phyloP scores from a whole-genome alignment of 2,329 filamentous ascomycete genomes.

The Dactylellina leptospora region DNA sequence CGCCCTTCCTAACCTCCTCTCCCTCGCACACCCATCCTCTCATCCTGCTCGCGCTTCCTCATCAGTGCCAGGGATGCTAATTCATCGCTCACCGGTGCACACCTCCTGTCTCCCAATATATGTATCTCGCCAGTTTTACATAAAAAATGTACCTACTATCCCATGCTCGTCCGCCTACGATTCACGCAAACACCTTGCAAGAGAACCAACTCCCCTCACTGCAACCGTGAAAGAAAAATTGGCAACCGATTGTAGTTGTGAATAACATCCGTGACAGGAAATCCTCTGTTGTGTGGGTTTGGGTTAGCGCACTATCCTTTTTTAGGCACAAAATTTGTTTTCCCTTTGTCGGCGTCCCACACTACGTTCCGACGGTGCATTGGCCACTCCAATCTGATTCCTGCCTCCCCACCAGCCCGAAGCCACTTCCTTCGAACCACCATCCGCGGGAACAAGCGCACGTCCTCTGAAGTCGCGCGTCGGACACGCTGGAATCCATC shows the following conservation, averaged over 20 bases:
- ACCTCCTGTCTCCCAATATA: neutral
- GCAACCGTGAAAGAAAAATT: too few species aligned
- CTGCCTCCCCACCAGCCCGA: conserved; percentile 4
- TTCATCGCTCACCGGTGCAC: too few species aligned
- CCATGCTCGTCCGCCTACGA: neutral
- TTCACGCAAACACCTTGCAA: neutral
- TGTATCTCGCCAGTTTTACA: neutral
- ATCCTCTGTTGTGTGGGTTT: too few species aligned
- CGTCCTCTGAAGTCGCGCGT: neutral
- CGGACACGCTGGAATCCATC: conserved; percentile 3
- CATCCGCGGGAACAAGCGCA: neutral
- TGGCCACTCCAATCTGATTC: too few species aligned
- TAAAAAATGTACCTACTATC: conserved; percentile 15
- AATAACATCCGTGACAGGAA: too few species aligned
- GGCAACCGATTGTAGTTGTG: too few species aligned
- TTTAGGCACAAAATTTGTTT: too few species aligned
- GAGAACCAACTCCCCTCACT: too few species aligned
- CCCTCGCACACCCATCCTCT: neutral
- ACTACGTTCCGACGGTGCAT: too few species aligned
- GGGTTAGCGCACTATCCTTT: too few species aligned
- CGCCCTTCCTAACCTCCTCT: neutral
- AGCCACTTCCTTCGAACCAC: neutral
- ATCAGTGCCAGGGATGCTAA: too few species aligned
- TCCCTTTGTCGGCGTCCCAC: neutral
- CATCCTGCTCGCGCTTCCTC: neutral